These are phyloP conservation scores for Solanum gandarillasii DNA, from an alignment of 257 asterid genomes.

Conservation along the genomic window DNA sequence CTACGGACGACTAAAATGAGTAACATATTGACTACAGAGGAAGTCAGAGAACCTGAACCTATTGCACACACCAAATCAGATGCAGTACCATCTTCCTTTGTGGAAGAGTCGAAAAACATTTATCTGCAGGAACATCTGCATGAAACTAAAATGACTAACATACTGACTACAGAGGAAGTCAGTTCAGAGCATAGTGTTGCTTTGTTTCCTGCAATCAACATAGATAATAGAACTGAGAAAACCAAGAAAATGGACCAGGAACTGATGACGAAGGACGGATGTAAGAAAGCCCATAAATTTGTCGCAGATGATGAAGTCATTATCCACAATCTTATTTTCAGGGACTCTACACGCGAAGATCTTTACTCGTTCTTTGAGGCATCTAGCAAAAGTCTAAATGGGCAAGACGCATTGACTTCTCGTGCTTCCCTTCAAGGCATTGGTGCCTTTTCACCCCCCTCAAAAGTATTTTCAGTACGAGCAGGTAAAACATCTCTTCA, in stretches of 20 bases:
- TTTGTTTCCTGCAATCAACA: conserved; percentile 19
- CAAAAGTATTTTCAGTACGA: conserved; percentile 20
- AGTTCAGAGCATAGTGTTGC: conserved; percentile 17
- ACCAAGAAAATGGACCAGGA: conserved; percentile 17
- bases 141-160: conserved; percentile 19
- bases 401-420: conserved; percentile 31
- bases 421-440: conserved; percentile 28
- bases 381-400: conserved; percentile 40
- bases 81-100: conserved; percentile 10
- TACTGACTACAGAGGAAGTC: conserved; percentile 17
- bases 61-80: conserved; percentile 9
- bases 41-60: conserved; percentile 18
- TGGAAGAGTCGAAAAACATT: conserved; percentile 19
- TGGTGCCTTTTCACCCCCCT: conserved; percentile 10
- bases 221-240: conserved; percentile 20
- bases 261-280: conserved; percentile 13
- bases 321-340: conserved; percentile 21
- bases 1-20: conserved; percentile 21
- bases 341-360: conserved; percentile 41
- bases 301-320: conserved; percentile 15
- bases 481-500: conserved; percentile 27
- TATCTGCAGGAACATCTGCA: conserved; percentile 21
- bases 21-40: conserved; percentile 18
- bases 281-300: conserved; percentile 14
- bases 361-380: conserved; percentile 55